A percentile compares a stretch with the other conserved stretches of the same genome.
phyloP scores from a whole-genome alignment of 2,329 filamentous ascomycete genomes.

The Mariannaea elegans region DNA sequence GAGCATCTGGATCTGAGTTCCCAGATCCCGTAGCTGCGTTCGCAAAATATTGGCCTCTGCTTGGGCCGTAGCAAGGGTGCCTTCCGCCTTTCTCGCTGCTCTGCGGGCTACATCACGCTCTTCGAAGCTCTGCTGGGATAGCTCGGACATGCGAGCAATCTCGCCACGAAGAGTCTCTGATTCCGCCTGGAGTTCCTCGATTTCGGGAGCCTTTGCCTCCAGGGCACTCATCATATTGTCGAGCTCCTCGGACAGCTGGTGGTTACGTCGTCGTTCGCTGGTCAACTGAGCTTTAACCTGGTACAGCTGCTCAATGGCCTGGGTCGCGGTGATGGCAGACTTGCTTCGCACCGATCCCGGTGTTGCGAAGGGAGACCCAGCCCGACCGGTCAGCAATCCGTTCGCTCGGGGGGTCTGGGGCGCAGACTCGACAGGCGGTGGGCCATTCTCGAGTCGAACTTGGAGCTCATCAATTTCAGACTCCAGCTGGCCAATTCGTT shows the following conservation, averaged over 20 bases:
- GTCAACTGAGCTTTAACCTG: conserved; percentile 77
- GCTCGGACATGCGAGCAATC: conserved; percentile 83
- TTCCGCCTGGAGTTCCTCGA: conserved; percentile 85
- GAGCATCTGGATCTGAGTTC: conserved; percentile 89
- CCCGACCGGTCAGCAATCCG: conserved; percentile 60
- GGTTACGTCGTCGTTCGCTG: conserved; percentile 76
- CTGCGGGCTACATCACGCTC: conserved; percentile 83
- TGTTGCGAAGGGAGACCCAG: conserved; percentile 70
- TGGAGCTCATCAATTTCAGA: conserved; percentile 63
- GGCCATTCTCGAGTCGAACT: conserved; percentile 53
- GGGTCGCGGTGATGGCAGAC: conserved; percentile 65
- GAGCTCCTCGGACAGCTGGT: conserved; percentile 78
- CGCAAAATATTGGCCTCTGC: conserved; percentile 81
- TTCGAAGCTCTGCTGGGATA: conserved; percentile 83
- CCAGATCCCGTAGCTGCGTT: conserved; percentile 88
- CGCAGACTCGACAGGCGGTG: conserved; percentile 52
- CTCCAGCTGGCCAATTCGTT: conserved; percentile 60
- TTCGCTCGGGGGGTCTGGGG: conserved; percentile 71
- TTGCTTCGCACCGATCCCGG: conserved; percentile 66
- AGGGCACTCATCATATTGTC: conserved; percentile 87
- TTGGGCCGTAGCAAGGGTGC: conserved; percentile 70
- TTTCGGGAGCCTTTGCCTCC: conserved; percentile 86
- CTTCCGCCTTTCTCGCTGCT: conserved; percentile 80
- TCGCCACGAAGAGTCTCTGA: conserved; percentile 82
- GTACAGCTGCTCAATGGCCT: conserved; percentile 71